Base-by-base conservation (phyloP, 257 asterid genomes). In the Gardenia jasminoides region DNA sequence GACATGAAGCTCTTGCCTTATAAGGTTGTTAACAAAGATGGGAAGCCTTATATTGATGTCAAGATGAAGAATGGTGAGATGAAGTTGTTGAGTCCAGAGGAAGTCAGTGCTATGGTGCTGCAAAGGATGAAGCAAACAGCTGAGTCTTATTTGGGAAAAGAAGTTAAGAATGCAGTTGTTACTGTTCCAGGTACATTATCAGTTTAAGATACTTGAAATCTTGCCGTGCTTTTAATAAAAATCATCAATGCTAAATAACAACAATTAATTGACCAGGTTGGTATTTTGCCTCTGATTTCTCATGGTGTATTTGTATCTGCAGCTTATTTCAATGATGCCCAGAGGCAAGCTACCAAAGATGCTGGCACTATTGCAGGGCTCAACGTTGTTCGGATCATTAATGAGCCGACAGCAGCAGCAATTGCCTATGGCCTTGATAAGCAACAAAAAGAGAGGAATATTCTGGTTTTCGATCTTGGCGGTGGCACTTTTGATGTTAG, bases 401-500 rank as follows among this genome's bases (percentile, higher is more conserved):
- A 92, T 1, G 97, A 92, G 83, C 97, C 97, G 78, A 92, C 97
- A 15, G 97, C 97, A 16, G 97, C 97, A 70, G 97, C 97, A 62
- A 90, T 93, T 77, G 97, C 97, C 3, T 91, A 93, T 61, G 96
- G 97, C 28, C 86, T 93, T 91, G 97, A 91, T 86, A 90, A 93
- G 91, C 88, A 90, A 80, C 97, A 89, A 54, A 91, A 92, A 31
- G 98, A 91, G 76, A 93, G 90, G 90, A 93, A 93, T 89, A 91
- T 93, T 81, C 96, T 93, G 36, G 98, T 93, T 80, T 93, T 93
- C 77, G 96, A 91, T 83, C 96, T 93, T 78, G 96, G 98, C 78
- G 98, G 97, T 83, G 97, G 98, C 54, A 93, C 98, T 50, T 93
- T 93, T 52, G 98, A 93, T 90, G 97, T 93, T 82, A 93, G 98